A percentile compares a stretch with the other conserved stretches of the same genome.
Conservation (phyloP, 2,329 filamentous ascomycete genomes). For the Mollisia scopiformis region DNA sequence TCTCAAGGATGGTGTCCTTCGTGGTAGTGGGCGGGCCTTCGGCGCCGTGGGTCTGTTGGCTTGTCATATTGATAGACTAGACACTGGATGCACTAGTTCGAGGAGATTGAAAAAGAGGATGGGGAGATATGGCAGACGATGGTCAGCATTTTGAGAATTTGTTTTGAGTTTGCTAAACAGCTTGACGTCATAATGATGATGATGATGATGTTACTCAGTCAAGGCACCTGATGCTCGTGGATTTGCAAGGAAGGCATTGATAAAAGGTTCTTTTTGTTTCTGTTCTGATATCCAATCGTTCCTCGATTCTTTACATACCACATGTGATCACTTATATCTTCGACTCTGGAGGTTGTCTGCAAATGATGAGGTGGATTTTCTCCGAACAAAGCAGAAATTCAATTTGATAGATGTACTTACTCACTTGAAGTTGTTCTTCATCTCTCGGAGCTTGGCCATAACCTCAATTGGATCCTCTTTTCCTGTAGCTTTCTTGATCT, state of each 20-base stretch:
- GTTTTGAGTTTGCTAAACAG: too few species aligned
- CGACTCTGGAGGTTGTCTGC: conserved; percentile 19
- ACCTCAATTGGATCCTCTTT: conserved; percentile 80
- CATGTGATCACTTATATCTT: conserved; percentile 14
- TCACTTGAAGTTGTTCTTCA: conserved; percentile 72
- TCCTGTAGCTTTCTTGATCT: conserved; percentile 82
- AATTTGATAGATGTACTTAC: conserved; percentile 29
- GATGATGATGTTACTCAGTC: background rate
- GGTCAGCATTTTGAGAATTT: too few species aligned
- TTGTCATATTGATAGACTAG: conserved; percentile 14
- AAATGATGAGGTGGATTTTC: background rate
- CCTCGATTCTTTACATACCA: background rate
- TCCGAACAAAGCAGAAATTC: too few species aligned
- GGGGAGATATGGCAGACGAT: too few species aligned
- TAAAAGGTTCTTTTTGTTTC: background rate
- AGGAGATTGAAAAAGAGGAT: too few species aligned
- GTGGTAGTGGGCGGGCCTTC: conserved; percentile 40
- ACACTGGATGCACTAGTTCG: too few species aligned
- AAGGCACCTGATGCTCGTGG: background rate
- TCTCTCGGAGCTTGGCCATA: conserved; percentile 82
- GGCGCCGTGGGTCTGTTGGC: conserved; percentile 19
- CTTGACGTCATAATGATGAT: conserved; percentile 5
- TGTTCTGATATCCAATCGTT: background rate
- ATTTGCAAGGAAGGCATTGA: background rate
- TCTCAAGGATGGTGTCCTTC: conserved; percentile 62